phyloP scores from a whole-genome alignment of 805 yeast species.

The Pichia deserticola region DNA sequence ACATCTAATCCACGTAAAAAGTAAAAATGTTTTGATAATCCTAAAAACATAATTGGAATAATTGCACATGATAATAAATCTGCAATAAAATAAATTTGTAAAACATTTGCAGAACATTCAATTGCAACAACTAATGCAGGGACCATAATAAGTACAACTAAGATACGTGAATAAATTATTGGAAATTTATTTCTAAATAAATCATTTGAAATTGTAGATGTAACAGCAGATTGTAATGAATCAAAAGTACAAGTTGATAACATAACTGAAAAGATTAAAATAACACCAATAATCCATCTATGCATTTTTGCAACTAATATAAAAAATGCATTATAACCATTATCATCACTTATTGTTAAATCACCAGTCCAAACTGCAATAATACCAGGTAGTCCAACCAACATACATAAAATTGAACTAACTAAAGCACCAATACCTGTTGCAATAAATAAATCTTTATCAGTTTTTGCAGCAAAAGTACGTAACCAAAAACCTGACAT shows the following conservation, averaged over 20 bases:
- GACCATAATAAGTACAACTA: constrained; percentile 72
- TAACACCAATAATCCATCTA: constrained; percentile 78
- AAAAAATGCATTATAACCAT: constrained; percentile 66
- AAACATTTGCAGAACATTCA: constrained; percentile 70
- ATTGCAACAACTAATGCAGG: constrained; percentile 84
- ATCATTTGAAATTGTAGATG: constrained; percentile 85
- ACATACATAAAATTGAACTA: constrained; percentile 52
- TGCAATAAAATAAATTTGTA: constrained; percentile 84
- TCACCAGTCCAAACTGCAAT: constrained; percentile 88
- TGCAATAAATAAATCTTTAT: constrained; percentile 69
- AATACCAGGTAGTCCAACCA: constrained; percentile 79
- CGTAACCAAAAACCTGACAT: constrained; percentile 91
- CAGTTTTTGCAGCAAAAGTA: constrained; percentile 79
- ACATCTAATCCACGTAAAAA: constrained; percentile 75
- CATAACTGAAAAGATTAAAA: constrained; percentile 63
- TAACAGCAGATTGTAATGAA: constrained; percentile 80
- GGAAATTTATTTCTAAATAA: constrained; percentile 74
- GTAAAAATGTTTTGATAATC: constrained; percentile 60
- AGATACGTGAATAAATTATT: constrained; percentile 54
- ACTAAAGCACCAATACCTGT: constrained; percentile 68
- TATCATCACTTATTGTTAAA: constrained; percentile 41
- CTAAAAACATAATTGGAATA: constrained; percentile 77
- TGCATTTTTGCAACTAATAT: constrained; percentile 67
- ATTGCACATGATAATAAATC: constrained; percentile 84
- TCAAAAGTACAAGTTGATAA: constrained; percentile 87